These are phyloP conservation scores for Micromonas commoda DNA, from an alignment of 139 green algal genomes.

Conservation along the genomic window DNA sequence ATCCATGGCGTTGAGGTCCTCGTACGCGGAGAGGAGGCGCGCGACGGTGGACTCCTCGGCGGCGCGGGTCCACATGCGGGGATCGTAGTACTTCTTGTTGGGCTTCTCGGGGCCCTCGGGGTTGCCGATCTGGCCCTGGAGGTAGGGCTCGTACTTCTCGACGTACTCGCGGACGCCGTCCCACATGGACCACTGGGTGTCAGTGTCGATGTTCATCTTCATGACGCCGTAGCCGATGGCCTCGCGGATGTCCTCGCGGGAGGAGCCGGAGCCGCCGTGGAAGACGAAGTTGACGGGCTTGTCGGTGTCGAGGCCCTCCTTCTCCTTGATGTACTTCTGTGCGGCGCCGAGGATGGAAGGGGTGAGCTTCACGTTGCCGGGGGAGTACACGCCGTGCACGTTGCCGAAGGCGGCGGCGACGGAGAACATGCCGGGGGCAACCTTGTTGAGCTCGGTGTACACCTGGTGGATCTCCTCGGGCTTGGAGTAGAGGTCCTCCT, in stretches of 20 bases:
- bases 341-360: slow-evolving; percentile 35
- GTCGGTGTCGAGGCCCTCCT: slow-evolving; percentile 29
- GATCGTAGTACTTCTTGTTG: slow-evolving; percentile 52
- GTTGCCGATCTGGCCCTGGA: slow-evolving; percentile 45
- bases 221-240: slow-evolving; percentile 44
- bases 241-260: slow-evolving; percentile 38
- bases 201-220: slow-evolving; percentile 52
- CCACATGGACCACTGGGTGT: slow-evolving; percentile 47
- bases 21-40: slow-evolving; percentile 30
- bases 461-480: slow-evolving; percentile 43
- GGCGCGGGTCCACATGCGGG: slow-evolving; percentile 32
- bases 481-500: slow-evolving; percentile 43
- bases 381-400: slow-evolving; percentile 46
- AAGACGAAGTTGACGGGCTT: slow-evolving; percentile 47
- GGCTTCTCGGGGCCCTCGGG: slow-evolving; percentile 41
- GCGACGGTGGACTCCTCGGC: slow-evolving; percentile 29
- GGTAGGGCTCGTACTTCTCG: slow-evolving; percentile 28
- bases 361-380: slow-evolving; percentile 45
- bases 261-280: slow-evolving; percentile 44
- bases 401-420: slow-evolving; percentile 44
- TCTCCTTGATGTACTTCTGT: slow-evolving; percentile 38
- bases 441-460: slow-evolving; percentile 38
- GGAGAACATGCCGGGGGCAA: slow-evolving; percentile 37
- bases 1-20: slow-evolving; percentile 35
- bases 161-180: slow-evolving; percentile 38